Conservation (phyloP, 352 stramenopile genomes). For the Globisporangium middletonii region DNA sequence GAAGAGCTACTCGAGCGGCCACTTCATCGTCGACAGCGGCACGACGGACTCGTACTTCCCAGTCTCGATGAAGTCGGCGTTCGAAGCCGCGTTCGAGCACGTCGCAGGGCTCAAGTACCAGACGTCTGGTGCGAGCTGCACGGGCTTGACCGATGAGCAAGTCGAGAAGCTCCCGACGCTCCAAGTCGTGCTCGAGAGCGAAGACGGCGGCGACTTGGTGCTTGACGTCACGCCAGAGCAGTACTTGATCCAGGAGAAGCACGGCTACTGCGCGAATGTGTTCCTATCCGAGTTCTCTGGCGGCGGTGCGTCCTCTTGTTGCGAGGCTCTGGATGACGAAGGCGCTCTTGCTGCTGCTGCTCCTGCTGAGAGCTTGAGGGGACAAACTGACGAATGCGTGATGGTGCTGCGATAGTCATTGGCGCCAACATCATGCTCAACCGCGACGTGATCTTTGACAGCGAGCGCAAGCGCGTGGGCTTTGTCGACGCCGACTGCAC, state of each 20-base stretch:
- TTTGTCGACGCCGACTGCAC: conserved; percentile 71
- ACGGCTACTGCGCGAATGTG: conserved; percentile 54
- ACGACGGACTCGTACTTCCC: conserved; percentile 83
- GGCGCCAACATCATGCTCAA: conserved; percentile 82
- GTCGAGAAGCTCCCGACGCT: conserved; percentile 52
- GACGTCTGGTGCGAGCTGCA: conserved; percentile 28
- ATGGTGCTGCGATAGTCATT: conserved; percentile 34
- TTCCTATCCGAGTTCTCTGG: conserved; percentile 63
- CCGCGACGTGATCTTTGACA: conserved; percentile 80
- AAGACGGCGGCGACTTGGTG: conserved; percentile 48
- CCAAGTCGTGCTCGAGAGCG: conserved; percentile 60
- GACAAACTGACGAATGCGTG: neutral
- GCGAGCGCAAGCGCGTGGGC: conserved; percentile 57
- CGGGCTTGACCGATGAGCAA: conserved; percentile 49
- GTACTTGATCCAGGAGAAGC: conserved; percentile 51
- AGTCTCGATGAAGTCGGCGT: conserved; percentile 38
- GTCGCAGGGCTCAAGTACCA: conserved; percentile 44
- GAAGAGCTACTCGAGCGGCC: conserved; percentile 22
- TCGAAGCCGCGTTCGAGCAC: conserved; percentile 51
- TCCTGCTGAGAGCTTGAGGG: neutral
- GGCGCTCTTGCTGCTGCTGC: neutral
- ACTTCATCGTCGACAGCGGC: conserved; percentile 83
- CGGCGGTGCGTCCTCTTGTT: conserved; percentile 21
- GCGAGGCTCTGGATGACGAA: neutral
- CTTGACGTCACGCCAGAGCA: conserved; percentile 53